Percentiles rank a stretch among this genome's conserved stretches.
These are phyloP conservation scores for Sclerotinia sclerotiorum DNA, from an alignment of 2,329 filamentous ascomycete species.

Conservation along the genomic window DNA sequence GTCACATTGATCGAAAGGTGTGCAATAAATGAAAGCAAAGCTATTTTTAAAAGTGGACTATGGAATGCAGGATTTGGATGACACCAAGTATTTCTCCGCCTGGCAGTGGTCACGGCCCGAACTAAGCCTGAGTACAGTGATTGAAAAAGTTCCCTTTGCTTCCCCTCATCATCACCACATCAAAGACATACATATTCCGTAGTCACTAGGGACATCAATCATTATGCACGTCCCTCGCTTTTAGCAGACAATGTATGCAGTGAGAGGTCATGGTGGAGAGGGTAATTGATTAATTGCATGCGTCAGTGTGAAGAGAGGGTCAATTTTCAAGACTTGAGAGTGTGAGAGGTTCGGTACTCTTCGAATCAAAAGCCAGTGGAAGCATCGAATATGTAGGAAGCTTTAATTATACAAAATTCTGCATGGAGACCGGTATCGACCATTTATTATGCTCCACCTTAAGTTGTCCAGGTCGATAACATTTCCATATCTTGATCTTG, in stretches of 20 bases:
- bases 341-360: neutral
- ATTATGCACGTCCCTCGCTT: constrained; percentile 3
- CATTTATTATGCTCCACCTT: too few relatives aligned
- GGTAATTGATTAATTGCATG: constrained; percentile 4
- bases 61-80: neutral
- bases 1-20: neutral
- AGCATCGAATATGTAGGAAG: neutral
- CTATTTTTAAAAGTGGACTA: constrained; percentile 12
- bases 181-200: too few relatives aligned
- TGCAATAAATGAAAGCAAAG: neutral
- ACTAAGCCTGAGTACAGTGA: neutral
- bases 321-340: neutral
- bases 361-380: constrained; percentile 12
- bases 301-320: constrained; percentile 6
- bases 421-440: neutral
- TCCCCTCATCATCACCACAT: neutral
- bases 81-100: constrained; percentile 17
- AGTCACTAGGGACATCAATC: neutral
- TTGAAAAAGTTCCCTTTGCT: neutral
- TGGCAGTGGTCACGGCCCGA: constrained; percentile 1
- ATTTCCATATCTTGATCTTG: too few relatives aligned
- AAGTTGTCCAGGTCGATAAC: neutral
- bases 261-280: constrained; percentile 8
- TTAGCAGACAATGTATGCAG: constrained; percentile 7
- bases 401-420: neutral